These are phyloP conservation scores for Neolentinus lepideus DNA, from an alignment of 1,284 basidiomycete genomes.

Conservation along the genomic window DNA sequence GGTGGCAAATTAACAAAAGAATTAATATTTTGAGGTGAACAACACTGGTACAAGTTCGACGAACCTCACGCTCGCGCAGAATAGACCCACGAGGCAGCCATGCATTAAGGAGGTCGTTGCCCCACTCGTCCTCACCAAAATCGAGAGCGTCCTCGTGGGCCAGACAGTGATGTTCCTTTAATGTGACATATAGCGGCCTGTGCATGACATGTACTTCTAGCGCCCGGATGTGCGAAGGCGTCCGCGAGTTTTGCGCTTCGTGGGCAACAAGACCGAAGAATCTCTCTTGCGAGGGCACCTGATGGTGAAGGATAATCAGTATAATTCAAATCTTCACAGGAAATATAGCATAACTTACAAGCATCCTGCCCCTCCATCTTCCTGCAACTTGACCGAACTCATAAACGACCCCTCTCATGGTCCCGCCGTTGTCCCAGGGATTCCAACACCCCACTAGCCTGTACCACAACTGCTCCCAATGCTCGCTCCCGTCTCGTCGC, in stretches of 20 bases:
- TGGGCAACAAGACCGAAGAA: slow-evolving; percentile 11
- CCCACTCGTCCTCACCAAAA: slow-evolving; percentile 17
- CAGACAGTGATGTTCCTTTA: slow-evolving; percentile 41
- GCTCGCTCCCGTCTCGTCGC: background rate
- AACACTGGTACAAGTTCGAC: slow-evolving; percentile 9
- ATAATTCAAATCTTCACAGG: slow-evolving; percentile 8
- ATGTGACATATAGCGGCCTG: slow-evolving; percentile 30
- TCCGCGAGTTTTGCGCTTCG: slow-evolving; percentile 15
- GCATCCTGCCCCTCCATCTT: slow-evolving; percentile 33
- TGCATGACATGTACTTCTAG: slow-evolving; percentile 19
- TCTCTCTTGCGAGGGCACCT: slow-evolving; percentile 19
- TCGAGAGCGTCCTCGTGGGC: slow-evolving; percentile 26
- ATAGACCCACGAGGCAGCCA: slow-evolving; percentile 32
- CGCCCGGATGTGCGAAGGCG: background rate
- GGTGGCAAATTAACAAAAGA: slow-evolving; percentile 4
- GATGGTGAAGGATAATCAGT: slow-evolving; percentile 11
- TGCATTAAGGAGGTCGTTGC: slow-evolving; percentile 36
- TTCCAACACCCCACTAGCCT: background rate
- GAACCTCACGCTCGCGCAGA: slow-evolving; percentile 26
- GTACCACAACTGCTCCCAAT: background rate
- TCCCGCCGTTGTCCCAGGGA: slow-evolving; percentile 5
- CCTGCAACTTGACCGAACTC: slow-evolving; percentile 33
- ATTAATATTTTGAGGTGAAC: background rate
- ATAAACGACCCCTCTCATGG: slow-evolving; percentile 32
- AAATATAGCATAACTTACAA: slow-evolving; percentile 25